Evolutionary conservation across 306 rosid species (phyloP).

Genomic region (Ormosia emarginata): DNA sequence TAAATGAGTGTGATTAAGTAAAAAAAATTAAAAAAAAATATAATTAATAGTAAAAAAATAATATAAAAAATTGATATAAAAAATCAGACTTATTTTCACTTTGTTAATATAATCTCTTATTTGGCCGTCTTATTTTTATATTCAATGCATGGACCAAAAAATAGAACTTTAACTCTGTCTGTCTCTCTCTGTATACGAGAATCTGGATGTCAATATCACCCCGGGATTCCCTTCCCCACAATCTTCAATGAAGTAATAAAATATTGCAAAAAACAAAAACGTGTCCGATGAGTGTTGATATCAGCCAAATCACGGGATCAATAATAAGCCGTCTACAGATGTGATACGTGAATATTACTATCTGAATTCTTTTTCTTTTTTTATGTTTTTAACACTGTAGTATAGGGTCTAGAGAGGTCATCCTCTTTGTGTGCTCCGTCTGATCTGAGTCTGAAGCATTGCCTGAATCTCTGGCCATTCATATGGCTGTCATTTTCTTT

Average conservation of each 20-base stretch:
- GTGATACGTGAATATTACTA: conserved; percentile 27
- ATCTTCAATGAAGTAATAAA: background rate
- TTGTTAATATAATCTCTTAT: too few relatives aligned
- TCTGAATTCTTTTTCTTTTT: background rate
- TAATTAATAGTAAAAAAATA: too few relatives aligned
- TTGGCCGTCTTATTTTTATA: background rate
- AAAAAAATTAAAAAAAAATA: too few relatives aligned
- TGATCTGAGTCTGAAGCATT: conserved; percentile 40
- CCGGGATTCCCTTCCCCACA: too few relatives aligned
- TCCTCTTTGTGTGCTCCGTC: conserved; percentile 34
- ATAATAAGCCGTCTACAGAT: background rate
- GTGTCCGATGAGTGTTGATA: background rate
- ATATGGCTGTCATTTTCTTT: background rate
- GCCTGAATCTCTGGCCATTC: conserved; percentile 22
- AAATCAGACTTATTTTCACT: too few relatives aligned
- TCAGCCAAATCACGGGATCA: conserved; percentile 19
- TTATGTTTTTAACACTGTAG: background rate
- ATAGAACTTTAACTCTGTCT: background rate
- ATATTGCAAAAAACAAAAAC: background rate
- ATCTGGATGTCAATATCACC: too few relatives aligned
- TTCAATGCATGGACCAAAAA: background rate
- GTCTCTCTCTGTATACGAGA: background rate
- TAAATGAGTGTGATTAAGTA: too few relatives aligned
- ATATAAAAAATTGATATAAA: too few relatives aligned
- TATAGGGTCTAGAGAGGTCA: background rate